A percentile compares a stretch with the other conserved stretches of the same genome.
Conservation (phyloP, 345 rosid species). For the Adansonia digitata region DNA sequence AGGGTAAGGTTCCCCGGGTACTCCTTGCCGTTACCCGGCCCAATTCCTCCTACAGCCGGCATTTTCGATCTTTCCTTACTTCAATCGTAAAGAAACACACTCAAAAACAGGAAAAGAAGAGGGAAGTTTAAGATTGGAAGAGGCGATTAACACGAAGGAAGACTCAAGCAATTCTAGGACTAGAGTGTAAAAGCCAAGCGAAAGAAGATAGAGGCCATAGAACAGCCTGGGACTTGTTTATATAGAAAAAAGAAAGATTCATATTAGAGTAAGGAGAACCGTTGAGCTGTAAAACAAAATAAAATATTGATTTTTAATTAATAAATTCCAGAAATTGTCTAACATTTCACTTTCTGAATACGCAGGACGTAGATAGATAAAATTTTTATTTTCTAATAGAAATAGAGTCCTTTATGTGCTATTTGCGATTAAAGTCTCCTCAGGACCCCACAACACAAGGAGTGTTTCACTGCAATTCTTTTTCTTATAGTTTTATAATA, state of each 20-base stretch:
- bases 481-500: too few relatives aligned
- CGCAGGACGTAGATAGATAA: neutral
- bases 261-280: neutral
- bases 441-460: too few relatives aligned
- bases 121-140: neutral
- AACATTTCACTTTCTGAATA: neutral
- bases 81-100: neutral
- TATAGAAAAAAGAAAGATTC: conserved; percentile 17
- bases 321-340: neutral
- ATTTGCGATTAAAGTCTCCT: too few relatives aligned
- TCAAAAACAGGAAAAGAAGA: neutral
- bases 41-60: conserved; percentile 55
- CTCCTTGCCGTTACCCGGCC: conserved; percentile 39
- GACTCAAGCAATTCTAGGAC: neutral
- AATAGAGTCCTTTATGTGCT: neutral
- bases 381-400: neutral
- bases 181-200: neutral
- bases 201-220: conserved; percentile 13
- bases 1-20: conserved; percentile 87
- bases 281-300: conserved; percentile 33
- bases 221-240: conserved; percentile 11
- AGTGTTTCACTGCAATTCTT: too few relatives aligned
- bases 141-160: neutral
- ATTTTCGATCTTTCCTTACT: conserved; percentile 19
- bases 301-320: neutral